Conservation (phyloP, 306 rosid genomes). For the Canavalia gladiata region DNA sequence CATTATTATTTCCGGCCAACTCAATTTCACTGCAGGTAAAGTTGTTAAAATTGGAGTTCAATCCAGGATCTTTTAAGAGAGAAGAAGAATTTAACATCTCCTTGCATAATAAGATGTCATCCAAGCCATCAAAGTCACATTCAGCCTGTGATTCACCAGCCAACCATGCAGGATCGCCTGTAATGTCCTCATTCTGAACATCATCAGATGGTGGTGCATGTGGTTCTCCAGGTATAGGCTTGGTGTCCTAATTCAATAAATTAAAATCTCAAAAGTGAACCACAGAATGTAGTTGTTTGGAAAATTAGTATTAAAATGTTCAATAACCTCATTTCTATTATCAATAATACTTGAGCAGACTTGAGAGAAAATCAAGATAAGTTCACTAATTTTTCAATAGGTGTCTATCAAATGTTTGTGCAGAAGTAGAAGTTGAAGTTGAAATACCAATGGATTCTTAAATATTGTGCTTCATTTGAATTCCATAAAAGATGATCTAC, state of each 20-base stretch:
- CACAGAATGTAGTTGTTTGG: constrained; percentile 8
- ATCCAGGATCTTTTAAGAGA: constrained; percentile 37
- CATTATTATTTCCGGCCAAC: constrained; percentile 39
- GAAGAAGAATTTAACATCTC: constrained; percentile 58
- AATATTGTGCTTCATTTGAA: constrained; percentile 11
- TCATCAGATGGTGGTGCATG: constrained; percentile 42
- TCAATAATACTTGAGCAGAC: not conserved
- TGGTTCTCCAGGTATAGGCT: constrained; percentile 37
- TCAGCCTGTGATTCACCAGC: constrained; percentile 78
- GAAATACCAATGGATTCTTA: not conserved
- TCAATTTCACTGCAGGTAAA: constrained; percentile 33
- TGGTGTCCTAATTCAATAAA: constrained; percentile 56
- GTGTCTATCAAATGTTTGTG: not conserved
- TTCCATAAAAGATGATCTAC: not conserved
- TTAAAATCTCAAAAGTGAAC: constrained; percentile 21
- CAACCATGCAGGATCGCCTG: constrained; percentile 55
- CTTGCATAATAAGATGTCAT: constrained; percentile 66
- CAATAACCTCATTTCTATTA: not conserved
- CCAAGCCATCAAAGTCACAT: constrained; percentile 51
- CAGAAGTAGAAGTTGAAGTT: not conserved
- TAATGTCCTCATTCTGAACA: constrained; percentile 42
- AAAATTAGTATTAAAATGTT: not conserved
- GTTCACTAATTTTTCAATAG: constrained; percentile 1
- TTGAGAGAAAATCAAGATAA: constrained; percentile 10
- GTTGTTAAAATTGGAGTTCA: constrained; percentile 39